Evolutionary conservation across 2,329 filamentous ascomycete genomes (phyloP), one percentile per base, ranked within the genome.

Genomic region (Orbilia javanica): DNA sequence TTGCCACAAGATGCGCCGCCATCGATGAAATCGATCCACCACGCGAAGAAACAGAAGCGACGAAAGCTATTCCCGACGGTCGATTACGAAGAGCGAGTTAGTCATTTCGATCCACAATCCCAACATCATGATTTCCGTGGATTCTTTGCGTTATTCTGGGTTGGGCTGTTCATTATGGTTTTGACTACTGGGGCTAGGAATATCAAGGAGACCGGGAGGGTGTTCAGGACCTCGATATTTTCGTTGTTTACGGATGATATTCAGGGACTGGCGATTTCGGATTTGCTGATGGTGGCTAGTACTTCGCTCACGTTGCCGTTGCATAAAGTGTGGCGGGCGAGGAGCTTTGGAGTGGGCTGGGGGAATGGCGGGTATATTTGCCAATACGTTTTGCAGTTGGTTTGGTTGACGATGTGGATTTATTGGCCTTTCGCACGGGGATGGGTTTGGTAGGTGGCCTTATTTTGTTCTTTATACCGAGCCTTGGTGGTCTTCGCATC

Each of bases 71-170:
- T 98, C 84, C 95, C 96, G 22, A 96, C 93, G 22, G 94, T 97
- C 83, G 93, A 97, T 82, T 99, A 95, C 85, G 89, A 93, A 46
- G 91, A 92, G 77, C 92, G 96, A 72, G 91, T 98, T 22, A 98
- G 95, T 18, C 95, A 99, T 85, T 97, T 99, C 83, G 96, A 99
- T 83, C 94, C 94, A 0, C 88, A 89, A 62, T 97, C 93, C 84
- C 94, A 97, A 82, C 94, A 98, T 84, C 90, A 90, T 82, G 94
- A 99, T 84, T 99, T 99, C 84, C 90, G 93, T 82, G 96, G 96
- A 83, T 99, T 99, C 88, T 99, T 97, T 86, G 93, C 96, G 67
- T 89, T 99, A 42, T 99, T 99, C 86, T 99, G 96, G 96, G 95
- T 99, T 80, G 93, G 93, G 8, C 87, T 99, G 76, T 93, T 93